Evolutionary conservation across 352 stramenopile genomes (phyloP), one percentile per base, ranked within the genome.

Genomic region (Phytophthora melonis): DNA sequence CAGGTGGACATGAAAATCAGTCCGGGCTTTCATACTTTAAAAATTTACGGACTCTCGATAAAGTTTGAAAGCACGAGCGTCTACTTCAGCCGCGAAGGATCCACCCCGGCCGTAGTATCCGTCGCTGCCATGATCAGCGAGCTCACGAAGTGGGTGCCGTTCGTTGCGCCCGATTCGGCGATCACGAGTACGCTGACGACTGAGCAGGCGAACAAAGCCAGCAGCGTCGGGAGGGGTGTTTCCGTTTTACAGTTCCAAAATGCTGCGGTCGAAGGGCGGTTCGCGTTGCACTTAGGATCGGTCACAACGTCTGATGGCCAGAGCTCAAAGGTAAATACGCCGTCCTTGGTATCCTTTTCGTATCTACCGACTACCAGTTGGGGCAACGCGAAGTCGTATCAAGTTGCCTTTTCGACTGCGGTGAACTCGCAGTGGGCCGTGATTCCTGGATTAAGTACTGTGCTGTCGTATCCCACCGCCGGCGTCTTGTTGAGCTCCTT

Each of bases 11-110:
- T 79, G 55, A 50, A 72, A 60, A 55, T 91, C 25, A 61, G 69
- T 1, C 72, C 84, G 32, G 84, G 82, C 0, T 70, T 58, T 30
- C 84, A 85, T 27, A 57, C 77, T 16, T 41, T 90, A 14, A 78
- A 90, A 45, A 74, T 91, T 39, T 91, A 91, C 34, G 84, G 72
- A 1, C 30, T 77, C 18, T 65, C 80, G 3, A 66, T 65, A 16
- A 81, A 77, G 13, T 89, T 90, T 52, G 84, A 91, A 62, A 34
- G 72, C 0, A 79, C 82, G 23, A 84, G 78, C 14, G 78, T 91
- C 13, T 85, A 82, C 19, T 91, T 89, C 66, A 78, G 78, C 32
- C 78, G 84, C 0, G 77, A 74, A 2, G 69, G 75, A 34, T 79
- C 84, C 10, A 58, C 56, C 13, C 68, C 77, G 19, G 52, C 50